Base-by-base conservation (phyloP, 192 early-diverging fungal genomes). In the Linnemannia zychae region DNA sequence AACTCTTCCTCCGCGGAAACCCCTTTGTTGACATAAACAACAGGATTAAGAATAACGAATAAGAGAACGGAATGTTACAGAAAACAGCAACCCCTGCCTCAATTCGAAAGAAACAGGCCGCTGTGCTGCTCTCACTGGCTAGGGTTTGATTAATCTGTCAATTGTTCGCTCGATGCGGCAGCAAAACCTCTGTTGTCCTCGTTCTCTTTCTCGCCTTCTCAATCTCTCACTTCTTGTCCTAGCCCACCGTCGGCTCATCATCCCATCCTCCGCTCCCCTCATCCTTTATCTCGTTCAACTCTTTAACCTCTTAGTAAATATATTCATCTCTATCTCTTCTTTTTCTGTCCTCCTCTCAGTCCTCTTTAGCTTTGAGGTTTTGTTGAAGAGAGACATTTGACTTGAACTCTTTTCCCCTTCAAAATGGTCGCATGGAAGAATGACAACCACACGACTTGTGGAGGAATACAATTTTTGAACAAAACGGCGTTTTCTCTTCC, bases 1-100 rank as follows among this genome's bases (percentile, higher is more conserved):
- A 60, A 31, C 52, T n/a, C 6, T 63, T 63, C 57, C 57, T 63
- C 28, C 57, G 57, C 57, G 28, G 57, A 63, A 63, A 49, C 48
- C 57, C 24, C 57, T 15, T 2, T 63, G 28, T 63, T 63, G 57
- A 15, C 22, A 24, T 33, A 31, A 22, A 28, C 3, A 24, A 1
- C 12, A 57, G 22, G 52, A n/a, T n/a, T n/a, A n/a, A n/a, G n/a
- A n/a, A n/a, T n/a, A n/a, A 57, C 22, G 24, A 53, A 50, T 18
- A 50, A 50, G 20, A 52, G n/a, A n/a, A n/a, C n/a, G n/a, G n/a
- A n/a, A n/a, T n/a, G n/a, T n/a, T n/a, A n/a, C n/a, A n/a, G n/a
- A n/a, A n/a, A n/a, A n/a, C n/a, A n/a, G n/a, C n/a, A n/a, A n/a
- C 11, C 57, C 28, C 57, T 63, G 28, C 57, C 57, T 63, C 57